phyloP scores from a whole-genome alignment of 176 grass and related monocot species.

The Metroxylon sagu region DNA sequence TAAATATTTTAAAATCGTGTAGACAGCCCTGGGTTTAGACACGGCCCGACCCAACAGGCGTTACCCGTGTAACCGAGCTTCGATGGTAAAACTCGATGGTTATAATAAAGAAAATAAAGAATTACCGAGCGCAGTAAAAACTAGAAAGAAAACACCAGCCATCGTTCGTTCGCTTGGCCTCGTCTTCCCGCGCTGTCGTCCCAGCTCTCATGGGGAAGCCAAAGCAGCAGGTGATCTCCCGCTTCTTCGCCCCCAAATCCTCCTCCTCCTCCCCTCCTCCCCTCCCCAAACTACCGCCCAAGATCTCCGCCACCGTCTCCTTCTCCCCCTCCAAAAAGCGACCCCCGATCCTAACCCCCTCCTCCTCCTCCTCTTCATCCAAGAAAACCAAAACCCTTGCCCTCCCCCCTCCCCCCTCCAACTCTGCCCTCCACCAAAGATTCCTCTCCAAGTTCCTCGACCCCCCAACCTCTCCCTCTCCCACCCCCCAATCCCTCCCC shows the following conservation, averaged over 20 bases:
- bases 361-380: constrained; percentile 10
- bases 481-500: constrained; percentile 1
- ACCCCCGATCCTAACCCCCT: constrained; percentile 30
- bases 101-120: no score
- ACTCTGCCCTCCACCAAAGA: constrained; percentile 28
- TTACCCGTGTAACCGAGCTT: no score
- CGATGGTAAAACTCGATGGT: no score
- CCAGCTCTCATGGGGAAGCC: constrained; percentile 61
- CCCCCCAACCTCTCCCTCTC: constrained; percentile 8
- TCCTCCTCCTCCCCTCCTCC: constrained; percentile 13
- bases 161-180: no score
- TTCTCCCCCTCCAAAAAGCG: constrained; percentile 60
- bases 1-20: no score
- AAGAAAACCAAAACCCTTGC: constrained; percentile 32
- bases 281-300: constrained; percentile 22
- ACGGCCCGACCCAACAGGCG: no score
- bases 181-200: constrained; percentile 10
- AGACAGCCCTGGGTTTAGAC: no score
- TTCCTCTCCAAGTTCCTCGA: constrained; percentile 56
- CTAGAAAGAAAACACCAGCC: no score
- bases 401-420: constrained; percentile 8
- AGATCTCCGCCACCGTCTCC: constrained; percentile 43
- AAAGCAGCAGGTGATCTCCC: constrained; percentile 77
- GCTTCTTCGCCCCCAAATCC: constrained; percentile 71
- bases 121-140: no score